Evolutionary conservation across 2,329 filamentous ascomycete genomes (phyloP), one percentile per base, ranked within the genome.

Genomic region (Alternaria arborescens): DNA sequence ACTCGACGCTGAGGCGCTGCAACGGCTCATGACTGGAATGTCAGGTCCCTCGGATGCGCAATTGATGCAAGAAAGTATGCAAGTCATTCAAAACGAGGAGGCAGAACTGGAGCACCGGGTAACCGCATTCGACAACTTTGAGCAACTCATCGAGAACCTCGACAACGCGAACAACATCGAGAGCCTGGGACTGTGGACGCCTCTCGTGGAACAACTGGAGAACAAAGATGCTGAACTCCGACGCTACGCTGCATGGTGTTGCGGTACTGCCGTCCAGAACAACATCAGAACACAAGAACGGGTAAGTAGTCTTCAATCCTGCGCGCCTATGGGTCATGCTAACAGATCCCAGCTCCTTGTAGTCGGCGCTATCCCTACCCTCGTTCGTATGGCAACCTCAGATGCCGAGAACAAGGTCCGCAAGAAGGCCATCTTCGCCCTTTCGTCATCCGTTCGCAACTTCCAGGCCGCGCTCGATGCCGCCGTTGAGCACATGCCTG

Each of bases 151-250:
- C 30, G 61, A 71, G 55, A 62, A 70, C 46, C 68, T 98, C 71
- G 95, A 99, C 84, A 99, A 99, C 78, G 94, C 95, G 60, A 99
- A 98, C 83, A 96, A 97, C 81, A 87, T 99, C 70, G 89, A 89
- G 67, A 86, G 86, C 28, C 82, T 97, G 20, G 86, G 86, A 7
- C 84, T 98, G 32, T 99, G 95, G 95, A 86, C 87, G 11, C 92
- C 92, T 10, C 83, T 99, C 40, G 82, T 97, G 11, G 80, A 84
- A 8, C 87, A 91, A 65, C 83, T 99, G 14, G 83, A 84, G 51
- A 85, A 89, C 71, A 83, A 86, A 11, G 90, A 95, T 73, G 76
- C 84, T 6, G 91, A 95, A 65, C 83, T 97, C 73, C 85, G 94
- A 66, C 88, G 85, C 71, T 93, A 93, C 87, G 94, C 94, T 3